Evolutionary conservation across 768 basidiomycete species (phyloP), one percentile per base, ranked within the genome.

Genomic region (Podaxis sp.): DNA sequence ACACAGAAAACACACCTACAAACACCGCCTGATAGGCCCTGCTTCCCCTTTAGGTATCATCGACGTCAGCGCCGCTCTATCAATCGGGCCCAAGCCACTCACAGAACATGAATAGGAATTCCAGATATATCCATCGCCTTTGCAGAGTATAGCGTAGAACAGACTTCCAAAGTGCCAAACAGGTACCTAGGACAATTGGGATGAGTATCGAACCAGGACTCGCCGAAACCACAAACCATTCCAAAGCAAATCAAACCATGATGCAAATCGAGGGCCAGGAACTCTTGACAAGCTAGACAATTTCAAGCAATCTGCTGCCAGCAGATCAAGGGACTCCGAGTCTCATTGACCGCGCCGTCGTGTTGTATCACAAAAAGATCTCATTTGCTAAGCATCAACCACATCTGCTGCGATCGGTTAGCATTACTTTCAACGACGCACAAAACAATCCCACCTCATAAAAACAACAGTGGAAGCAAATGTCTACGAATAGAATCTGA

Each of bases 1-100:
- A 59, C 58, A 59, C 50, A 59, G 58, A 60, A 53, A 53, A 60
- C 51, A 60, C 59, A 60, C 51, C 40, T 24, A 40, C 59, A 60
- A 60, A 60, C 59, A 60, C 38, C 11, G 38, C 5, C 22, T 53
- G 38, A 60, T 60, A 53, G n/a, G 25, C 51, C 36, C 58, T 29
- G 59, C 27, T 52, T 33, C 50, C 51, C 59, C 59, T 60, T 60
- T 53, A 41, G 40, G 59, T 17, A 22, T 33, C 38, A 40, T 49
- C 58, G 50, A 60, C 51, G 59, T 60, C 51, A 60, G 59, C 37
- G 36, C 36, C 37, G 37, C 47, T 46, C 55, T 57, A 8, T 17
- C 47, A 59, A 59, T 59, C 50, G 22, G 11, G 58, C 19, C 49
- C 50, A 43, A 37, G n/a, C 47, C 12, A 50, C 58, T 40, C 40